Base-by-base conservation (phyloP, 257 asterid genomes). In the Coffea eugenioides region DNA sequence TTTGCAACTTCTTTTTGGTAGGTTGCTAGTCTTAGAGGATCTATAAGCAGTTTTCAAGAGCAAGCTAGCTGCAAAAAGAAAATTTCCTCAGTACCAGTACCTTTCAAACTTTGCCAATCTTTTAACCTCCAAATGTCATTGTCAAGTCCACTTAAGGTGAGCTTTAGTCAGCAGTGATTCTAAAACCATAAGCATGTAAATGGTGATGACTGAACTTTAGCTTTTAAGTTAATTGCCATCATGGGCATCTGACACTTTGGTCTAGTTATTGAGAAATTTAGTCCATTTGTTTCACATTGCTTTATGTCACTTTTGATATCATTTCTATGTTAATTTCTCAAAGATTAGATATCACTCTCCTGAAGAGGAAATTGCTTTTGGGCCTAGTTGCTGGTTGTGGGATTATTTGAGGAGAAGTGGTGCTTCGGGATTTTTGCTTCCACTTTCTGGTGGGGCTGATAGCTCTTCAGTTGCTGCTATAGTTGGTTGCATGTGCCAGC, bases 371-470 rank as follows among this genome's bases (percentile, higher is more conserved):
- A 95, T 95, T 83, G 97, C 97, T 81, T 90, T 88, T 77, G 99
- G 99, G 61, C 98, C 99, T 73, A 94, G 92, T 83, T 93, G 97
- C 88, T 95, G 99, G 99, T 85, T 95, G 82, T 95, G 99, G 99
- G 97, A 95, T 88, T 95, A 95, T 84, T 82, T 95, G 82, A 88
- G 97, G 87, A 90, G 98, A 91, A 91, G 97, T 86, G 98, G 99
- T 43, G 96, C 99, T 52, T 93, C 98, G 69, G 99, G 99, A 31
- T 93, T 93, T 80, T 82, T 95, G 89, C 99, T 95, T 88, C 99
- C 98, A 77, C 98, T 95, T 81, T 93, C 99, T 11, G 99, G 99
- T 80, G 97, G 95, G 75, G 97, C 97, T 49, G 97, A 93, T 88
- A 95, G 99, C 87, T 95, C 99, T 78, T 89, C 99, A 49, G 98